Evolutionary conservation across 2,329 filamentous ascomycete genomes (phyloP).

Genomic region (Colletotrichum shisoi): DNA sequence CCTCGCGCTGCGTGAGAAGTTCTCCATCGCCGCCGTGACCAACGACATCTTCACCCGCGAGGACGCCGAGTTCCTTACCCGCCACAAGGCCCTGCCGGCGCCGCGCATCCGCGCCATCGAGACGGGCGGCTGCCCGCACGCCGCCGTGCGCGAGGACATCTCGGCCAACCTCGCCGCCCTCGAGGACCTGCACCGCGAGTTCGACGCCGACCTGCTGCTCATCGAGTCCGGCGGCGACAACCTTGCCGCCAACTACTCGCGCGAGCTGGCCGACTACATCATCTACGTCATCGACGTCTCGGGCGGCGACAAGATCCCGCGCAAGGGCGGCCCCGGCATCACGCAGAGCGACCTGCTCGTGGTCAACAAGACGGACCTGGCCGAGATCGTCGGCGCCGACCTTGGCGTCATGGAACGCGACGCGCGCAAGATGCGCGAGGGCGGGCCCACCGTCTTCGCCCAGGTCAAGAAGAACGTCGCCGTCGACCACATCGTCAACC

Average conservation of each 20-base stretch:
- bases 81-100: constrained; percentile 81
- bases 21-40: constrained; percentile 92
- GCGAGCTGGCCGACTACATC: constrained; percentile 96
- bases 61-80: constrained; percentile 96
- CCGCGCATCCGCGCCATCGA: constrained; percentile 92
- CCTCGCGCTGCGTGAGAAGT: constrained; percentile 78
- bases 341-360: constrained; percentile 93
- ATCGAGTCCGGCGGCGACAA: constrained; percentile 98
- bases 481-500: constrained; percentile 83
- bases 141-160: constrained; percentile 96
- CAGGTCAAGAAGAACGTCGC: constrained; percentile 94
- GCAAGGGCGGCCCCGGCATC: constrained; percentile 96
- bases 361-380: constrained; percentile 97
- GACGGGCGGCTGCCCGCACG: constrained; percentile 96
- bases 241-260: constrained; percentile 92
- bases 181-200: constrained; percentile 83
- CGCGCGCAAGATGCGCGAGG: constrained; percentile 92
- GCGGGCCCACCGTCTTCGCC: constrained; percentile 92
- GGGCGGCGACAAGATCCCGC: constrained; percentile 93
- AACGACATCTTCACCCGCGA: constrained; percentile 99
- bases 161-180: constrained; percentile 90
- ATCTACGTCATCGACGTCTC: constrained; percentile 98
- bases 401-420: constrained; percentile 93
- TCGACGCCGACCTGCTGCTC: constrained; percentile 81
- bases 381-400: constrained; percentile 89